These are phyloP conservation scores for Lavandula angustifolia DNA, from an alignment of 257 asterid genomes.

Conservation along the genomic window DNA sequence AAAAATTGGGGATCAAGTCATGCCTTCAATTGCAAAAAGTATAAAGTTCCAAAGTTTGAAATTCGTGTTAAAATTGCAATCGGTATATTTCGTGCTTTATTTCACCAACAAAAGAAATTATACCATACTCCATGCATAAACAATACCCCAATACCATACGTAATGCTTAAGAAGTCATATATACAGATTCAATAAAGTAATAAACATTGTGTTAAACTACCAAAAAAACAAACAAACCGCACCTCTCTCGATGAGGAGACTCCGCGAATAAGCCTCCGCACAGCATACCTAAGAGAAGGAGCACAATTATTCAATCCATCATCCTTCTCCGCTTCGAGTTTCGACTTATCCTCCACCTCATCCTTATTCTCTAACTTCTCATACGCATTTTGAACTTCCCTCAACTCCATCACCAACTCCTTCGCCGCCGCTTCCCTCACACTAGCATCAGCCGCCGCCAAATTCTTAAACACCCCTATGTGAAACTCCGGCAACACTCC, in stretches of 20 bases:
- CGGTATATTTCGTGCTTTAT: too few relatives aligned
- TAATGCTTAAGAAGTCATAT: background rate
- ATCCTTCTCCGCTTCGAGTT: constrained; percentile 87
- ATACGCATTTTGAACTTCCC: constrained; percentile 71
- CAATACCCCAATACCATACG: background rate
- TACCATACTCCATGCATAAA: background rate
- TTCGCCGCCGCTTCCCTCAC: constrained; percentile 72
- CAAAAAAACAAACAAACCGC: constrained; percentile 2
- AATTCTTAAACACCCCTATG: constrained; percentile 76
- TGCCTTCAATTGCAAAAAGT: too few relatives aligned
- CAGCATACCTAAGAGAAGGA: constrained; percentile 85
- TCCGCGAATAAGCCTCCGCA: constrained; percentile 94
- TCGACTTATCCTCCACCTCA: constrained; percentile 64
- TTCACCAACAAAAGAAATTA: too few relatives aligned
- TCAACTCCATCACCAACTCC: constrained; percentile 62
- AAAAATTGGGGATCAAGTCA: too few relatives aligned
- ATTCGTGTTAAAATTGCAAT: too few relatives aligned
- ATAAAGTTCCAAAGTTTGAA: too few relatives aligned
- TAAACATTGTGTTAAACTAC: background rate
- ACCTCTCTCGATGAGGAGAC: too few relatives aligned
- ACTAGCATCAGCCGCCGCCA: constrained; percentile 61
- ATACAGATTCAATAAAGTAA: constrained; percentile 9
- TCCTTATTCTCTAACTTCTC: constrained; percentile 77
- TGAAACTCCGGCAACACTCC: constrained; percentile 80
- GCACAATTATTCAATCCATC: constrained; percentile 94